Base-by-base conservation (phyloP, 139 green algal genomes). In the Chloropicon primus region DNA sequence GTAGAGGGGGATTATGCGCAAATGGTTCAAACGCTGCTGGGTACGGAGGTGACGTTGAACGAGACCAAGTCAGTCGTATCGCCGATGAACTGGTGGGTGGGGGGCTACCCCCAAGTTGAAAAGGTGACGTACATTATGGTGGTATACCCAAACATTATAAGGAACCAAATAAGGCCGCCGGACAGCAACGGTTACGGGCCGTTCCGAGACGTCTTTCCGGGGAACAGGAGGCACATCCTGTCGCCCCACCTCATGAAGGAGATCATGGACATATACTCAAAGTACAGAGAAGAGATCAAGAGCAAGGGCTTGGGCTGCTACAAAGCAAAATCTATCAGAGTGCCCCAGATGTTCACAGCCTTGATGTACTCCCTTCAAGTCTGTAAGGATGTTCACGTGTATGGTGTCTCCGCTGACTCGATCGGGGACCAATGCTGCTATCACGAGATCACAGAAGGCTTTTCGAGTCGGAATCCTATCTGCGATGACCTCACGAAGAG, bases 51-150 rank as follows among this genome's bases (percentile, higher is more conserved):
- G 2, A 27, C 74, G 3, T 25, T 29, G 25, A 29, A 76, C 74
- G 5, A 76, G 28, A 53, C 24, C 22, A 82, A 82, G 74, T 76
- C 25, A 1, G 27, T 82, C 2, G 79, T 82, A 21, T 79, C 79
- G 25, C 24, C 79, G 2, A 76, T 54, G 22, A 82, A 75, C 22
- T 82, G 79, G 79, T 82, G 79, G 79, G 74, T 54, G 74, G 73
- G 74, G 22, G 79, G 79, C 22, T 79, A 79, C 41, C 79, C 79
- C 2, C 24, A 24, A 1, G 29, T 75, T 1, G 73, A 82, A 23
- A 82, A 82, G 74, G 79, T 82, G 22, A 74, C 74, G 53, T 82
- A 82, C 74, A 74, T 82, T 25, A 76, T 82, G 74, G 25, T 23
- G 21, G 74, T 79, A 2, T 75, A 62, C 21, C 72, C 53, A 21